Base-by-base conservation (phyloP, 2,329 filamentous ascomycete genomes). In the Westerdykella sp. region DNA sequence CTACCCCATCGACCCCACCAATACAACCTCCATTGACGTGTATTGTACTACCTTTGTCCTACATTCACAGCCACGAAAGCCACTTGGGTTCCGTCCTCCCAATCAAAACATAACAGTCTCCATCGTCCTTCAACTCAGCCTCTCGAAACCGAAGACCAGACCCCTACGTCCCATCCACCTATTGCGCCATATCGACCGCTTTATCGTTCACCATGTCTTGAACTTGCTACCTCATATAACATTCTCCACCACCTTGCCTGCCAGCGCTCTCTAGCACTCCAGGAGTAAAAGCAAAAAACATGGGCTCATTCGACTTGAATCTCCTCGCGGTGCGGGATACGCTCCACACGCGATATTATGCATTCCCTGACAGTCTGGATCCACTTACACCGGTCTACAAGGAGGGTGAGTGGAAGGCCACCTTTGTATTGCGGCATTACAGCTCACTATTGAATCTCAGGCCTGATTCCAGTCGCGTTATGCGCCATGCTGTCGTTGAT, bases 401-500 rank as follows among this genome's bases (percentile, higher is more conserved):
- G 34, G 58, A 50, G 7, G 74, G 25, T 28, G 25, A 28, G 25
- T 28, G 9, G 25, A 4, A 28, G 25, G 25, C 7, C 25, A 10
- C 7, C 25, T 28, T 28, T 28, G 7, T 10, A 12, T 10, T 9
- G 25, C 25, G 25, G 7, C 25, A 12, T 21, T 12, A 28, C 7
- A 28, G 25, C 25, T 28, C 9, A 28, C 25, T 4, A 28, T 28
- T 10, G 25, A 28, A 28, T 28, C 25, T 28, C 11, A 28, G 25
- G 74, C 3, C 63, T 77, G 1, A 70, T 76, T 28, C 70, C 72
- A 1, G 56, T 77, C 16, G 63, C 65, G 1, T 47, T 73, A 21
- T 71, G 73, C 52, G 72, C 73, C 23, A 60, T 72, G 37, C 53
- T 76, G 25, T 76, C 74, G 2, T 57, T 73, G 23, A 39, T 75